Evolutionary conservation across 768 basidiomycete species (phyloP), one percentile per base, ranked within the genome.

Genomic region (Crucibulum laeve): DNA sequence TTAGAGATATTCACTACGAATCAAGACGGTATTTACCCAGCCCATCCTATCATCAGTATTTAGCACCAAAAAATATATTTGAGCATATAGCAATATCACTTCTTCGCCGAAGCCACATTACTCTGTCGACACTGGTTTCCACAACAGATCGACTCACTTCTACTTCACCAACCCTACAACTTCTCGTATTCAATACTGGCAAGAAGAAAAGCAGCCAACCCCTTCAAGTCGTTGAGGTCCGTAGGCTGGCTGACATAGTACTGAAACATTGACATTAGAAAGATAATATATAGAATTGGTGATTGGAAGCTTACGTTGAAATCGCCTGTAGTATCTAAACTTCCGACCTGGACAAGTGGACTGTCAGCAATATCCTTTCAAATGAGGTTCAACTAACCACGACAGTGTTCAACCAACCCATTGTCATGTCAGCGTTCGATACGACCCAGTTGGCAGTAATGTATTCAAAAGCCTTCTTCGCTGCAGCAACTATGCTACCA

Each of bases 331-430:
- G 52, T 53, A 53, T 61, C 54, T 48, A 74, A 55, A 43, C 70
- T 70, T 34, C 71, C 68, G 6, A 73, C 71, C 71, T 71, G 43
- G 7, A 19, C n/a, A 39, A 45, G 35, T 13, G 21, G 23, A 25
- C 10, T 8, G 32, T 42, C 10, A 11, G 26, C 7, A 33, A 32
- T 21, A 22, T 7, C 25, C 6, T 8, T 42, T 32, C 5, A 23
- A 18, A 26, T 15, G 19, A 33, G 19, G 34, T 4, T 38, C 15
- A 8, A 58, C 70, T 34, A 43, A 70, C 70, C n/a, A 61, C 48
- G 13, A 76, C 74, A 4, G 74, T 75, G 47, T 69, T 67, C 11
- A 55, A 53, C 71, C 71, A 76, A 14, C 55, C 54, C 64, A 75
- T 68, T 4, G 73, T 73, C 33, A 70, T 70, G 50, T 75, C 65